Base-by-base conservation (phyloP, 495 filamentous ascomycete species). In the Trypethelium eluteriae region DNA sequence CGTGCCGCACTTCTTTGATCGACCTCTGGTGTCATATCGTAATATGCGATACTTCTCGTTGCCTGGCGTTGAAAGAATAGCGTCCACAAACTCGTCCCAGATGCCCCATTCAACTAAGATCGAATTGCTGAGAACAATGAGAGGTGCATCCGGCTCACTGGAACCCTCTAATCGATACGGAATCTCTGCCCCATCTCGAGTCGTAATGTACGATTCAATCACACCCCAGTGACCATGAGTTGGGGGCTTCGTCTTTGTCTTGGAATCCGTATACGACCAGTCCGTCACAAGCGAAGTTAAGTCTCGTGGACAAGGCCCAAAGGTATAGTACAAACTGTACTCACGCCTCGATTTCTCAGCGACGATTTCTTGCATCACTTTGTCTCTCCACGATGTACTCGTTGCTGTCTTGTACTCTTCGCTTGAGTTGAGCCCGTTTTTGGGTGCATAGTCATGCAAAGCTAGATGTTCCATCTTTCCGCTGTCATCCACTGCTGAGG, bases 151-250 rank as follows among this genome's bases (percentile, higher is more conserved):
- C 0, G 85, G 84, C 65, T 86, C 81, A 10, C 83, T 75, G 73
- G 82, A 86, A 39, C 90, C 90, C 73, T 91, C 88, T n/a, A 94
- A 79, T 10, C 86, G 81, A 75, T 89, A 92, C 5, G 86, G 85
- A 16, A 93, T 81, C 2, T 76, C 71, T 11, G 88, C 83, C 10
- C 87, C 85, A 72, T 94, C 89, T 0, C 78, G 71, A 0, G 86
- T 84, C 2, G 87, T 88, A 70, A 91, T 74, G 72, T 80, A 88
- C 5, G 87, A 89, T 64, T 84, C 80, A 64, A 92, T 83, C 0
- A 82, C 82, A 0, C 84, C 79, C 3, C 74, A 73, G 0, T 71
- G 66, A 0, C 75, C 76, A 6, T 75, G 69, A 0, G 74, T 72
- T 16, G 83, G 80, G 16, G 83, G 78, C 53, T 78, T 67, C 0